Conservation (phyloP, 2,329 filamentous ascomycete genomes). For the Ceratocystis albifundus region DNA sequence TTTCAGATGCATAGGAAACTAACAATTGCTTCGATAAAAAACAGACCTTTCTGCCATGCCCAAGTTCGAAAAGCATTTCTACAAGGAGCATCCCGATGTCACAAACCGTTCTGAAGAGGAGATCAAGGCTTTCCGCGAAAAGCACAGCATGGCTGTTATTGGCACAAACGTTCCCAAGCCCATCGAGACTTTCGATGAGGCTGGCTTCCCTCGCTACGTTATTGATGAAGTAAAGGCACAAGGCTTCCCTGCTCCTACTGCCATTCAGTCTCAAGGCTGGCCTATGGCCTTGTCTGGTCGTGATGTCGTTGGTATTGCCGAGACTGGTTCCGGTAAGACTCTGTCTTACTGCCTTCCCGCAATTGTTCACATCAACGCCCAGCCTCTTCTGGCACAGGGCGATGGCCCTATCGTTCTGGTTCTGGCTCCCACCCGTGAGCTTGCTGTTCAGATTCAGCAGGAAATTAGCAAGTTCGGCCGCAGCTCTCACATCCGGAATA, state of each 20-base stretch:
- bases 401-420: conserved; percentile 96
- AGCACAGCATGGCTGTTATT: conserved; percentile 72
- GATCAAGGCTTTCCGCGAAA: conserved; percentile 76
- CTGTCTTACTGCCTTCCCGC: conserved; percentile 95
- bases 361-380: conserved; percentile 98
- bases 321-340: conserved; percentile 98
- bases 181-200: conserved; percentile 94
- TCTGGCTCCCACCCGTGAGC: conserved; percentile 89
- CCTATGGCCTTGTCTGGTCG: conserved; percentile 97
- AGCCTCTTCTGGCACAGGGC: conserved; percentile 86
- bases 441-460: conserved; percentile 96
- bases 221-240: conserved; percentile 98
- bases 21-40: neutral
- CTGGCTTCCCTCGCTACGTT: conserved; percentile 91
- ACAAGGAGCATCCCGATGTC: conserved; percentile 86
- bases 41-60: conserved; percentile 66
- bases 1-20: neutral
- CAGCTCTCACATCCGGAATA: conserved; percentile 95
- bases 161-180: conserved; percentile 79
- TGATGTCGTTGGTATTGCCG: conserved; percentile 96
- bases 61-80: conserved; percentile 99
- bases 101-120: conserved; percentile 61
- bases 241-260: conserved; percentile 83
- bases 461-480: conserved; percentile 98
- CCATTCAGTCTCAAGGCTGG: conserved; percentile 98